Base-by-base conservation (phyloP, 495 filamentous ascomycete species). In the Aspergillus funiculosus region DNA sequence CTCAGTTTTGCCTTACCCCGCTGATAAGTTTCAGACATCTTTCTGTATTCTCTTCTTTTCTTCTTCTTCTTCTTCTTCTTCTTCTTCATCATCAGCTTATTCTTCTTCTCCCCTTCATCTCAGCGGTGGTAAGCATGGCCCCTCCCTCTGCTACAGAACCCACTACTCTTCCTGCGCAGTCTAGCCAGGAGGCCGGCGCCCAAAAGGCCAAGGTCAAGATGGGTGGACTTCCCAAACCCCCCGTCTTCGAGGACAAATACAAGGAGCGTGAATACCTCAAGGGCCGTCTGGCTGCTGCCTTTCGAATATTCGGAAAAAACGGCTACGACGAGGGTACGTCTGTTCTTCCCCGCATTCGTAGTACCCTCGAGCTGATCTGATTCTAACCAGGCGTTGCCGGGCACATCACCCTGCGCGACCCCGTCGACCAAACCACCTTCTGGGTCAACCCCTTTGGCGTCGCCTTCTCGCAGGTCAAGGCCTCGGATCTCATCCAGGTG, bases 361-460 rank as follows among this genome's bases (percentile, higher is more conserved):
- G 8, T 3, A 39, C 21, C 20, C 14, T 11, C 19, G 0, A 4
- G 9, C 39, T 25, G 15, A 18, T 6, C 14, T 4, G 3, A 40
- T 2, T 15, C 28, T 30, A 13, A 31, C 9, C 41, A 67, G 72
- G 73, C 17, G 75, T 80, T 9, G 77, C 77, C 2, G 78, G 78
- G 0, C 78, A 82, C 52, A 80, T 82, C 50, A 81, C 78, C 35
- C 50, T 82, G 29, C 68, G 78, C 19, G 85, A 87, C 56, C 84
- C 85, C 7, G 75, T 87, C 9, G 79, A 86, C 26, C 78, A 81
- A 0, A 56, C 59, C 5, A 78, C 74, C 3, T 89, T 89, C 69
- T 89, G 84, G 86, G 85, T 89, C 15, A 89, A 89, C 49, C 86
- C 86, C 0, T 85, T 89, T 53, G 85, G 86, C 22, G 72, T 80